Evolutionary conservation across 441 rosid species (phyloP), one percentile per base, ranked within the genome.

Genomic region (Erysimum cheiri): DNA sequence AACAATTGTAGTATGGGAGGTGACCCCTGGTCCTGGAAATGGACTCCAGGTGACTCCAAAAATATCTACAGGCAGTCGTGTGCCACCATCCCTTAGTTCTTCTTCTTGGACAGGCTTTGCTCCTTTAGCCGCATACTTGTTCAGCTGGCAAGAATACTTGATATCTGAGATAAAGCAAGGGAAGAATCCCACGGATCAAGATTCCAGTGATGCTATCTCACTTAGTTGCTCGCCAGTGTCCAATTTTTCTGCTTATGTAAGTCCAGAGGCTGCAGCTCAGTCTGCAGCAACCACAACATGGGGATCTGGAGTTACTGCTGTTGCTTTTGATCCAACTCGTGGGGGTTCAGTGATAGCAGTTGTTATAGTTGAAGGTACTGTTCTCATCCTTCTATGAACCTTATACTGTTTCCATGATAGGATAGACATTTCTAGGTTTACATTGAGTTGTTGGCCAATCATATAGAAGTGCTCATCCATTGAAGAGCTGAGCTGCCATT

Each of bases 241-340:
- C 67, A 96, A 96, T 83, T 96, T 96, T 80, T 93, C 99, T 78
- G 98, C 97, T 6, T 96, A 96, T 71, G 98, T 96, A 77, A 96
- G 94, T 82, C 99, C 98, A 57, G 99, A 96, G 85, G 93, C 98
- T 77, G 99, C 99, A 54, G 88, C 90, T 48, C 97, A 89, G 73
- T 91, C 99, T 69, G 97, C 96, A 33, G 97, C 99, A 78, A 90
- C 99, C 59, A 95, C 99, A 56, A 96, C 98, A 48, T 96, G 99
- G 99, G 99, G 99, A 44, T 93, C 99, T 78, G 97, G 98, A 67
- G 99, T 96, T 66, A 96, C 97, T 68, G 99, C 99, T 41, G 96
- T 96, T 83, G 96, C 98, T 71, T 96, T 96, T 83, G 99, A 96
- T 89, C 98, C 99, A 52, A 93, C 98, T 70, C 83, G 89, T 54